Conservation (phyloP, 2,329 filamentous ascomycete genomes). For the Ciborinia camelliae region DNA sequence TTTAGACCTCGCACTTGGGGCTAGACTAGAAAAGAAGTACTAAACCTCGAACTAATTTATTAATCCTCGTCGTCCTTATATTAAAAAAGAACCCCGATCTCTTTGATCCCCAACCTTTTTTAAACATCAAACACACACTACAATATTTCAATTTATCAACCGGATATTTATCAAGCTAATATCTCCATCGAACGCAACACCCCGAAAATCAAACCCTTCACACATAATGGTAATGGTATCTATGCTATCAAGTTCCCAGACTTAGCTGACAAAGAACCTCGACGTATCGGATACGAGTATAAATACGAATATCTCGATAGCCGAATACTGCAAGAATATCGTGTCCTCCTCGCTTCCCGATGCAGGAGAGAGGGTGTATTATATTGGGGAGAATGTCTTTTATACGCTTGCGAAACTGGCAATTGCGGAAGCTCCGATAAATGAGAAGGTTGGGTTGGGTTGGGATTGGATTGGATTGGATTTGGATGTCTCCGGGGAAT, state of each 20-base stretch:
- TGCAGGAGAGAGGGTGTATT: neutral
- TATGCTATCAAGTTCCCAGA: neutral
- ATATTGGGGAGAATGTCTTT: neutral
- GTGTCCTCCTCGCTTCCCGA: neutral
- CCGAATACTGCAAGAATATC: neutral
- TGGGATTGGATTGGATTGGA: neutral
- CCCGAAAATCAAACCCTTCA: neutral
- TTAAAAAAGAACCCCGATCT: too few relatives aligned
- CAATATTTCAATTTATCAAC: neutral
- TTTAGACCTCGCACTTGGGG: too few relatives aligned
- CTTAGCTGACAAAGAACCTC: neutral
- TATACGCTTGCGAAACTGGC: neutral
- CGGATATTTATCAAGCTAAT: neutral
- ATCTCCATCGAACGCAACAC: neutral
- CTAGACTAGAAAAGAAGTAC: too few relatives aligned
- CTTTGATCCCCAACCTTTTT: too few relatives aligned
- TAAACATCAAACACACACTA: neutral
- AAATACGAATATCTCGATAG: neutral
- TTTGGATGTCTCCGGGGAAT: neutral
- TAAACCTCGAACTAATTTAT: neutral
- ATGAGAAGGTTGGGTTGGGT: neutral
- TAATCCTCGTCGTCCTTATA: too few relatives aligned
- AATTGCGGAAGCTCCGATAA: neutral
- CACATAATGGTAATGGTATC: neutral
- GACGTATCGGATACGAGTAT: neutral